Conservation (phyloP, 768 basidiomycete genomes). For the Boletus pseudo-olivaceus region DNA sequence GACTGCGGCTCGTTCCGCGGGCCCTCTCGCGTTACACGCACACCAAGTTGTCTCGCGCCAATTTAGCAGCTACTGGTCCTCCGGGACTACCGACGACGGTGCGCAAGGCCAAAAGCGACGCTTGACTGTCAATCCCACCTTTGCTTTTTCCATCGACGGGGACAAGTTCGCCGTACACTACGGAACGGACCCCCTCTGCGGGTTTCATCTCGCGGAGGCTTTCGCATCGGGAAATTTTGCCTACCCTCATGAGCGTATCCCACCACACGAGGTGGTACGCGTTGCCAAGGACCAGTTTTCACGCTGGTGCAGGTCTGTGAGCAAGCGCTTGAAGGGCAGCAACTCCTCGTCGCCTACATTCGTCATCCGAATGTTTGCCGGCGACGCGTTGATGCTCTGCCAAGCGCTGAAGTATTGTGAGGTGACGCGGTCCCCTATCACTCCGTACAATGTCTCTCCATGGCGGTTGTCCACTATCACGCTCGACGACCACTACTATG, state of each 20-base stretch:
- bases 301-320: slow-evolving; percentile 21
- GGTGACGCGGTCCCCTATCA: slow-evolving; percentile 3
- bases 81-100: slow-evolving; percentile 14
- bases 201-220: slow-evolving; percentile 31
- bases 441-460: slow-evolving; percentile 19
- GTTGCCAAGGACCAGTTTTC: slow-evolving; percentile 24
- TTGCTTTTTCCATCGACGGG: slow-evolving; percentile 26
- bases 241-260: background rate
- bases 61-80: slow-evolving; percentile 24
- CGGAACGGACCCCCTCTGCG: slow-evolving; percentile 26
- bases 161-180: slow-evolving; percentile 28
- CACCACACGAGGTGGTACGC: slow-evolving; percentile 6
- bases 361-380: slow-evolving; percentile 27
- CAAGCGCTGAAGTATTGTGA: slow-evolving; percentile 18
- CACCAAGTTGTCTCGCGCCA: slow-evolving; percentile 1
- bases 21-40: slow-evolving; percentile 15
- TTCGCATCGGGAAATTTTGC: slow-evolving; percentile 12
- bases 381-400: slow-evolving; percentile 28
- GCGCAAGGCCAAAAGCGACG: background rate
- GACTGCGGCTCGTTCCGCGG: slow-evolving; percentile 26
- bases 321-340: slow-evolving; percentile 9
- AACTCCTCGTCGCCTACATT: slow-evolving; percentile 17
- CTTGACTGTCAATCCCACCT: slow-evolving; percentile 26
- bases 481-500: slow-evolving; percentile 21
- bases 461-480: slow-evolving; percentile 24